Evolutionary conservation across 2,329 filamentous ascomycete species (phyloP).

Genomic region (Zymoseptoria crescenta): DNA sequence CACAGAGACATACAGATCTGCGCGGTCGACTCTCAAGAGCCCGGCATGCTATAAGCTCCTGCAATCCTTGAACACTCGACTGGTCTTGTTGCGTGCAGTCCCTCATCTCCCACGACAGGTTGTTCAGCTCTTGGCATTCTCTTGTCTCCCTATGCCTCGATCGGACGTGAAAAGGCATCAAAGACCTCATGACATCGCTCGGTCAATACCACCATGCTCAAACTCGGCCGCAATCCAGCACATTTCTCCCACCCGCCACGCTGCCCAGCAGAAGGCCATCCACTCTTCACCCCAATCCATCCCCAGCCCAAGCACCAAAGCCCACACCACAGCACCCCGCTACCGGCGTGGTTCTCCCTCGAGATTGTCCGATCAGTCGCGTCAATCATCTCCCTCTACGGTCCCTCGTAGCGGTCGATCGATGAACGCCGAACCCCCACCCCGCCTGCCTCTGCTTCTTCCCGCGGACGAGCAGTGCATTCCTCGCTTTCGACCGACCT

Average conservation of each 20-base stretch:
- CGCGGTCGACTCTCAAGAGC: conserved; percentile 11
- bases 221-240: conserved; percentile 39
- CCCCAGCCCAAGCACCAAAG: conserved; percentile 31
- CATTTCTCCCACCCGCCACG: conserved; percentile 41
- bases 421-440: conserved; percentile 49
- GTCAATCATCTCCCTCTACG: conserved; percentile 55
- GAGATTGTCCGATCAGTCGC: conserved; percentile 52
- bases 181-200: conserved; percentile 4
- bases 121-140: conserved; percentile 18
- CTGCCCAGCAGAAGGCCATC: conserved; percentile 32
- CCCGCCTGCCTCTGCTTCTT: conserved; percentile 21
- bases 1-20: conserved; percentile 35
- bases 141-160: conserved; percentile 10
- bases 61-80: conserved; percentile 17
- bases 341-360: conserved; percentile 43
- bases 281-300: conserved; percentile 41
- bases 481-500: conserved; percentile 13
- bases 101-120: conserved; percentile 20
- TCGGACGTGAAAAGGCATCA: conserved; percentile 21
- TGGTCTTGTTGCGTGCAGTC: conserved; percentile 7
- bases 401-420: conserved; percentile 40
- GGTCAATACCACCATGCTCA: conserved; percentile 2
- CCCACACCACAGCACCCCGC: conserved; percentile 44
- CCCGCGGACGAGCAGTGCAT: conserved; percentile 7
- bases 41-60: conserved; percentile 27